Evolutionary conservation across 257 asterid genomes (phyloP), one percentile per base, ranked within the genome.

Genomic region (Salvia rosmarinus): DNA sequence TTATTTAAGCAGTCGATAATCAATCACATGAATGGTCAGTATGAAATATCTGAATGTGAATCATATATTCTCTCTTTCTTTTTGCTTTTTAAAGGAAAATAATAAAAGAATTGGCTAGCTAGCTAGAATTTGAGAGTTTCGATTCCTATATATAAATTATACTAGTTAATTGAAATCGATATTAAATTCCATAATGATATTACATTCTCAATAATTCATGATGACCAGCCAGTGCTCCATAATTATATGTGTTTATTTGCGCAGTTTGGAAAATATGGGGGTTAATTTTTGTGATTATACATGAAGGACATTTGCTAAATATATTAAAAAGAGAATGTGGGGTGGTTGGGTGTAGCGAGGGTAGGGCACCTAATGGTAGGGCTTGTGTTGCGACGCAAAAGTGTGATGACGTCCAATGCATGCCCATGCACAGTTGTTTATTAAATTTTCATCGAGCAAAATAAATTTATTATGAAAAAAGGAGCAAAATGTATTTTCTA

Each of bases 11-110:
- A 54, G 78, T 73, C 72, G 42, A 73, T 64, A 12, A 73, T 65
- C 78, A 55, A 57, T 73, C 77, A 73, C 65, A 73, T 73, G 71
- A 64, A 40, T 64, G 71, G 72, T 54, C 73, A 64, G 4, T 59
- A 20, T 44, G 25, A 28, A 21, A 44, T 68, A 28, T 58, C 60
- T 71, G 68, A 71, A 12, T 30, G 2, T 37, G 76, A 71, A 59
- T 71, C 76, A 34, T 71, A 30, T 44, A 68, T 35, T 50, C 9
- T 35, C 23, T 49, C 14, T 10, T 20, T 14, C 13, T 23, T 70
- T 5, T 2, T 13, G 1, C 8, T 1, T 37, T 30, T 39, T 37
- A 9, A 11, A 43, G 9, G 2, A 11, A 49, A 49, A 67, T 1
- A 50, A 67, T 16, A n/a, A 16, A 39, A 40, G 9, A 7, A 32